Evolutionary conservation across 805 yeast genomes (phyloP).

Genomic region (Deakozyma indianensis): DNA sequence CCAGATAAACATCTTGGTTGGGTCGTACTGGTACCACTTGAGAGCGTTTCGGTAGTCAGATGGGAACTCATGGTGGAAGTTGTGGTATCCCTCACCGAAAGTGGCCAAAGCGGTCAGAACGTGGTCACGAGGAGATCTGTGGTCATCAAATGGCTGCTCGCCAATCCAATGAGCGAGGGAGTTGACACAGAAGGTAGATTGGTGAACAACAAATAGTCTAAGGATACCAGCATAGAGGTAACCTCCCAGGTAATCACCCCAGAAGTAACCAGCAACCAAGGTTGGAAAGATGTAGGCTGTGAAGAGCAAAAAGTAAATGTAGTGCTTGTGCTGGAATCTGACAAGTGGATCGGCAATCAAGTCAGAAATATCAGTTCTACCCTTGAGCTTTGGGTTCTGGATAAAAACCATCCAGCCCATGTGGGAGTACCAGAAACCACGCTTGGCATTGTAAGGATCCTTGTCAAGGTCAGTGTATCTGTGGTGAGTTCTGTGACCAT

Average conservation of each 20-base stretch:
- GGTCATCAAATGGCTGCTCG: slow-evolving; percentile 58
- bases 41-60: slow-evolving; percentile 72
- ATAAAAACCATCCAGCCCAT: slow-evolving; percentile 74
- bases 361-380: slow-evolving; percentile 53
- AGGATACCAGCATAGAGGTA: slow-evolving; percentile 64
- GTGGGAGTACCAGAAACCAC: slow-evolving; percentile 73
- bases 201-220: slow-evolving; percentile 62
- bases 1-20: slow-evolving; percentile 66
- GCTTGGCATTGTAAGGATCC: slow-evolving; percentile 76
- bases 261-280: slow-evolving; percentile 44
- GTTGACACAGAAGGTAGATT: slow-evolving; percentile 62
- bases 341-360: slow-evolving; percentile 43
- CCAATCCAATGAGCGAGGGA: slow-evolving; percentile 74
- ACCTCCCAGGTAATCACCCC: slow-evolving; percentile 72
- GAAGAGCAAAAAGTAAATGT: slow-evolving; percentile 36
- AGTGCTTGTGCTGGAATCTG: slow-evolving; percentile 60
- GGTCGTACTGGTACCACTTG: slow-evolving; percentile 67
- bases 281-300: slow-evolving; percentile 52
- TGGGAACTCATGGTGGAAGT: slow-evolving; percentile 93
- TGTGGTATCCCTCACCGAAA: slow-evolving; percentile 84
- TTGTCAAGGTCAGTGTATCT: slow-evolving; percentile 74
- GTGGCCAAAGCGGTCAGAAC: slow-evolving; percentile 50
- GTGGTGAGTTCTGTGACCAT: slow-evolving; percentile 82
- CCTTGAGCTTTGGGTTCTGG: slow-evolving; percentile 51
- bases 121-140: slow-evolving; percentile 60